phyloP scores from a whole-genome alignment of 768 basidiomycete genomes.

The Suillus bovinus region DNA sequence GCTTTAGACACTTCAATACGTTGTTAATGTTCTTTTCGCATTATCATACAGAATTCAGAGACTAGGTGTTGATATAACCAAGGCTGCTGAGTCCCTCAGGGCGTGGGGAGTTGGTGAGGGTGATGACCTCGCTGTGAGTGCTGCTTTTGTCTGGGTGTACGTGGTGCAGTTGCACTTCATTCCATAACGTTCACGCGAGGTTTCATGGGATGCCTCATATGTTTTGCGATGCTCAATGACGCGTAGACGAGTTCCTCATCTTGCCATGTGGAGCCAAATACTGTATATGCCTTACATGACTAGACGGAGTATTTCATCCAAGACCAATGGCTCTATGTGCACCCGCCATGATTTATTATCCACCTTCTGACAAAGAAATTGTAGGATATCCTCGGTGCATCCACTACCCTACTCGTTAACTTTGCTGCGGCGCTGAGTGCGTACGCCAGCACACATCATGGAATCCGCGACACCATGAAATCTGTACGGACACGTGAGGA shows the following conservation, averaged over 20 bases:
- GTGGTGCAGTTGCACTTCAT: neutral
- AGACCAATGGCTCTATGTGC: neutral
- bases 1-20: neutral
- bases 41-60: constrained; percentile 52
- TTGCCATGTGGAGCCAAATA: neutral
- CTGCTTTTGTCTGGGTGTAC: constrained; percentile 9
- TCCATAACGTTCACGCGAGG: neutral
- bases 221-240: neutral
- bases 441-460: constrained; percentile 70
- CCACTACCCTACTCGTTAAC: constrained; percentile 63
- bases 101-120: constrained; percentile 80
- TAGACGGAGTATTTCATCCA: neutral
- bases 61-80: constrained; percentile 62
- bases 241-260: neutral
- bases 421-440: constrained; percentile 66
- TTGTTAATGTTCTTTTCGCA: neutral
- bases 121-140: constrained; percentile 73
- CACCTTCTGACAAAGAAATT: neutral
- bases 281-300: neutral
- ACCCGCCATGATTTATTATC: neutral
- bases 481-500: constrained; percentile 84
- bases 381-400: constrained; percentile 76
- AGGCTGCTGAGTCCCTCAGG: constrained; percentile 71
- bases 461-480: constrained; percentile 70
- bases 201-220: neutral